phyloP scores from a whole-genome alignment of 306 rosid genomes.

The Inga laurina region DNA sequence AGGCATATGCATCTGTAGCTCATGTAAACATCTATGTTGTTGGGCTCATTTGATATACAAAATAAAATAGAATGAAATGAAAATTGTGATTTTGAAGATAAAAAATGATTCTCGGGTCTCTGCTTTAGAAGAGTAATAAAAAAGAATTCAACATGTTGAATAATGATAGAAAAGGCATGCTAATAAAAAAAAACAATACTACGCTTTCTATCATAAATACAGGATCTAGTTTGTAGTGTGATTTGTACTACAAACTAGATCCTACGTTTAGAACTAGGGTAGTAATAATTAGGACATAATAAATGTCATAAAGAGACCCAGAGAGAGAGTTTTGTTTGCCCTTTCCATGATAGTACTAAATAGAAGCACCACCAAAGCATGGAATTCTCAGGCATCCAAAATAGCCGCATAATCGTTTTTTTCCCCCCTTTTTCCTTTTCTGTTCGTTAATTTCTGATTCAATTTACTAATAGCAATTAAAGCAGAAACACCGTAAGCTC shows the following conservation, averaged over 20 bases:
- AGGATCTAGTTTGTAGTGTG: too few relatives aligned
- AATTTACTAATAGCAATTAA: neutral
- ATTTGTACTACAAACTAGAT: too few relatives aligned
- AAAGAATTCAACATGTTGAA: neutral
- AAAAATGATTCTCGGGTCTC: neutral
- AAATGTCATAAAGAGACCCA: neutral
- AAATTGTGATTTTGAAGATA: neutral
- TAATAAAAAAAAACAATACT: too few relatives aligned
- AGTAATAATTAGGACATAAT: neutral
- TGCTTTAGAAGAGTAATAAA: neutral
- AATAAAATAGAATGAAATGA: neutral
- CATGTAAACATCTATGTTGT: constrained; percentile 15
- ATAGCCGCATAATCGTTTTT: neutral
- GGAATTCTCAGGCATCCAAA: neutral
- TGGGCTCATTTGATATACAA: neutral
- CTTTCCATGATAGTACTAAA: neutral
- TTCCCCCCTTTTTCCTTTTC: too few relatives aligned
- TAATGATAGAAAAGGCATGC: neutral
- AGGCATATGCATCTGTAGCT: constrained; percentile 50
- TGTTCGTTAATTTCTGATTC: neutral
- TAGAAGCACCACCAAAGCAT: neutral
- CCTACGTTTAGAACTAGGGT: too few relatives aligned
- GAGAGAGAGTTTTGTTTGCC: neutral
- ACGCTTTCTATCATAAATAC: too few relatives aligned
- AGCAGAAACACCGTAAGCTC: neutral